Base-by-base conservation (phyloP, 129 eudicot species). In the Silybum marianum region DNA sequence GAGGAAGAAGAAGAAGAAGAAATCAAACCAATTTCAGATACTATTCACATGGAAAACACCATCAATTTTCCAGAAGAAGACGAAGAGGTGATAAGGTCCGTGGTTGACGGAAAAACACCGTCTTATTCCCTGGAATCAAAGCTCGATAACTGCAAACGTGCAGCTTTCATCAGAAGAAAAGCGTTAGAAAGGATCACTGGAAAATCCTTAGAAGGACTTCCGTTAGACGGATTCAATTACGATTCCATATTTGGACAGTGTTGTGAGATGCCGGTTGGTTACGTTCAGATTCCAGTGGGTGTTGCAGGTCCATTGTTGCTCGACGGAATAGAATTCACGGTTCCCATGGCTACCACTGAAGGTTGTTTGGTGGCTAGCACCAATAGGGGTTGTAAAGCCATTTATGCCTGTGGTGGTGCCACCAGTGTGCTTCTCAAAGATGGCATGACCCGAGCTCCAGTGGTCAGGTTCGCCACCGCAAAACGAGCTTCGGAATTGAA, bases 201-300 rank as follows among this genome's bases (percentile, higher is more conserved):
- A 42, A 82, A 81, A 81, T 88, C 89, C 0, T 4, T 90, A 9
- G 40, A 24, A 5, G 90, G 92, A 5, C 63, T 90, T 69, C 92
- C 90, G 0, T 51, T 90, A 81, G 95, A 84, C 1, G 90, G 90
- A 23, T 86, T 90, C 25, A 87, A 90, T 75, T 88, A 90, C 22
- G 85, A 84, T 13, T 86, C 92, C 10, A 88, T 90, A 71, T 66
- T 88, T 26, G 88, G 95, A 54, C 95, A 90, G 54, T 88, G 95
- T 80, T 90, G 95, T 23, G 95, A 90, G 87, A 90, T 90, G 95
- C 92, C 92, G 42, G 87, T 90, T 1, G 95, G 95, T 1, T 90
- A 84, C 48, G 89, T 90, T 8, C 90, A 90, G 81, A 90, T 90
- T 26, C 95, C 92, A 9, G 92, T 88, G 16, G 95, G 92, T 46